Base-by-base conservation (phyloP, 441 rosid species). In the Euphorbia schlechtendalii region DNA sequence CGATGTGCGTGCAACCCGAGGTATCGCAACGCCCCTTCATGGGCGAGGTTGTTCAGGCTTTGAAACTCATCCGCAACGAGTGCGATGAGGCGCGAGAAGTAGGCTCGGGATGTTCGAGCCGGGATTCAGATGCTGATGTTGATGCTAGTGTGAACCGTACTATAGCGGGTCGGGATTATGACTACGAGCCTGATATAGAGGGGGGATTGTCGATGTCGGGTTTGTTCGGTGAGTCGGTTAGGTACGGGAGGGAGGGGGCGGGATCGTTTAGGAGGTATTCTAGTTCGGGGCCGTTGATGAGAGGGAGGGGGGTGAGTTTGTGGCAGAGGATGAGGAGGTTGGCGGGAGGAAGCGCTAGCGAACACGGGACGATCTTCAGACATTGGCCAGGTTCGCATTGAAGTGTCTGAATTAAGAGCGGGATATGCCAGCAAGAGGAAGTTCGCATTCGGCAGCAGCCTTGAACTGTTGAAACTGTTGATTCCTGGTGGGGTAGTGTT, bases 11-110 rank as follows among this genome's bases (percentile, higher is more conserved):
- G 61, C 96, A 94, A 67, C 93, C 85, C 0, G 99, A 90, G 81
- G 97, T 89, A 61, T 87, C 92, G 0, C 88, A 90, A 81, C 95
- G 97, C 25, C 99, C 99, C 49, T 94, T 90, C 73, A 94, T 94
- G 97, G 97, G 97, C 7, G 99, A 94, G 79, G 96, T 93, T 18
- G 97, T 90, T 64, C 97, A 94, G 75, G 97, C 97, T 66, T 76
- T 94, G 69, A 94, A 94, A 76, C 80, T 93, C 17, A 93, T 93
- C 2, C 80, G 87, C 64, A 85, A 87, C n/a, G 97, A 93, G 76
- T 90, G 93, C 15, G 85, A 88, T 27, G 95, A 87, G 76, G 89
- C 90, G 7, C 85, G 78, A 64, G 94, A 86, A 66, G 76, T 76
- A 3, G 81, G 82, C 38, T 88, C 96, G 25, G 67, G 78, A 64